A percentile compares a stretch with the other conserved stretches of the same genome.
These are phyloP conservation scores for Penicillium soppii DNA, from an alignment of 495 filamentous ascomycete species.

Conservation along the genomic window DNA sequence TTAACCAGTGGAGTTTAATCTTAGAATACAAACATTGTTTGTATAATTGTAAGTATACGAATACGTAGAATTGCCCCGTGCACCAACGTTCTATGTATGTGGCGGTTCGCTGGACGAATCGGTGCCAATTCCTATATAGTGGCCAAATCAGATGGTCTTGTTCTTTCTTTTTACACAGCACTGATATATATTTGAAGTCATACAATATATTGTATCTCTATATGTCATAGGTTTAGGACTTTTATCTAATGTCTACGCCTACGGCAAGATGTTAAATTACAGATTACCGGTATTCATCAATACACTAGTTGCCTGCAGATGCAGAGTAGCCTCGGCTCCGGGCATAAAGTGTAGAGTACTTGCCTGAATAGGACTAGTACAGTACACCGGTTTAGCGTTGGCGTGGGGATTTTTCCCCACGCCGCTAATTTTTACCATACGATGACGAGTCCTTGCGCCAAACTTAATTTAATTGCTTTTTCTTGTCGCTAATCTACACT, in stretches of 20 bases:
- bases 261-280: no score
- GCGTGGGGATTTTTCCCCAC: constrained; percentile 10
- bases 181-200: background rate
- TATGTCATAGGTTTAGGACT: no score
- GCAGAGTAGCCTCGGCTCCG: constrained; percentile 1
- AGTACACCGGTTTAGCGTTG: background rate
- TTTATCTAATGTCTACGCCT: background rate
- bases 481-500: no score
- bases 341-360: background rate
- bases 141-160: background rate
- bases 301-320: background rate
- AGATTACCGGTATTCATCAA: no score
- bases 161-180: background rate
- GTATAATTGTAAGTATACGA: no score
- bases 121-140: background rate
- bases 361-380: background rate
- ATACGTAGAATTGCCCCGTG: background rate
- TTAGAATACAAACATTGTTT: no score
- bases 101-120: constrained; percentile 2
- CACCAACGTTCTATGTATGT: background rate
- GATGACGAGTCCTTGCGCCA: constrained; percentile 10
- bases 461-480: background rate
- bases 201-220: no score
- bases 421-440: constrained; percentile 1
- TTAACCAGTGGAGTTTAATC: no score